Evolutionary conservation across 768 basidiomycete genomes (phyloP), one percentile per base, ranked within the genome.

Genomic region (Leccinellum albellum): DNA sequence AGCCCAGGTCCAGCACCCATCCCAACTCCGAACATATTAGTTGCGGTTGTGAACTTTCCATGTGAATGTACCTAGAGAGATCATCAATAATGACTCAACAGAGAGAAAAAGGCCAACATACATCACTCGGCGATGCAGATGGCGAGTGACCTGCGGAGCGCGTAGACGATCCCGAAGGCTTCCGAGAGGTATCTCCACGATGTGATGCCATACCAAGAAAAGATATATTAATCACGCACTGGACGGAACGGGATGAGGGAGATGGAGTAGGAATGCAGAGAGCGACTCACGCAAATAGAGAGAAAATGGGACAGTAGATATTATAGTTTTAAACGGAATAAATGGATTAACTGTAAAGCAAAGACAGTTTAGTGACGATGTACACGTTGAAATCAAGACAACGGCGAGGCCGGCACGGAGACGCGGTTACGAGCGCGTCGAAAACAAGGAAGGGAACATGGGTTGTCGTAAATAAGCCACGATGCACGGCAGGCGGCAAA

Each of bases 91-190:
- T 33, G n/a, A 54, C 24, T 54, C 37, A 45, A 31, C 10, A 3
- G 14, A 32, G 12, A n/a, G 15, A 47, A 14, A n/a, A 60, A 37
- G 52, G 32, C 21, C 5, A 17, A 73, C 78, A 59, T 67, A 88
- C 87, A 68, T 80, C 79, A 64, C 74, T 76, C 20, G 86, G 84
- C 23, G 87, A 84, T 49, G 75, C 74, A 37, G 82, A 74, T 0
- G 88, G 86, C 3, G 88, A 88, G 64, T 81, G 86, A 29, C 79
- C 76, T 47, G 77, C 75, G 49, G 87, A 87, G 57, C 81, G 84
- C 17, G 81, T 79, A n/a, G 87, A 85, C 26, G 87, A 86, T 54
- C 80, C 82, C 32, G 88, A 87, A 42, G 85, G 83, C 65, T 88
- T 87, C 66, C 85, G 82, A 23, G 85, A 79, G 45, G 80, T 75